Conservation (phyloP, 305 asterid genomes). For the Fraxinus paxiana region DNA sequence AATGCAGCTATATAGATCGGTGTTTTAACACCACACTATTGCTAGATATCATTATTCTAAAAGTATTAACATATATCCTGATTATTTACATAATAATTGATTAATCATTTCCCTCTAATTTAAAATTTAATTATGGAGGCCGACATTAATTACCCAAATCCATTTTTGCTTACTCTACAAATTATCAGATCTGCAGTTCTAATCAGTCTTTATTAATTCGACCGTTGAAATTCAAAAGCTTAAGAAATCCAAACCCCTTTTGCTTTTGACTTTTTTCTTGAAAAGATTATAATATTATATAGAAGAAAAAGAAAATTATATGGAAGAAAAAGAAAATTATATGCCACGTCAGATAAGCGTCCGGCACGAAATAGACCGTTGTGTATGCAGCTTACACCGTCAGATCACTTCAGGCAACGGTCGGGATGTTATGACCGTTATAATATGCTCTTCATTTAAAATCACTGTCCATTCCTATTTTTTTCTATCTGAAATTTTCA, state of each 20-base stretch:
- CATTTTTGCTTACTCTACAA: neutral
- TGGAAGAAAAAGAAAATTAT: neutral
- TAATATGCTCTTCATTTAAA: constrained; percentile 25
- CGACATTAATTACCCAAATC: neutral
- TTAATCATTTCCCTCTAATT: neutral
- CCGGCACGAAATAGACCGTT: constrained; percentile 34
- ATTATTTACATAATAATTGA: neutral
- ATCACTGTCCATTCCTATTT: neutral
- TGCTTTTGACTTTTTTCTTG: constrained; percentile 18
- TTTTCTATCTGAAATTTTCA: constrained; percentile 19
- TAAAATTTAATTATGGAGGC: neutral
- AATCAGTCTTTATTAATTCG: constrained; percentile 36
- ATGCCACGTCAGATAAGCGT: constrained; percentile 29
- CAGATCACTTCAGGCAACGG: constrained; percentile 42
- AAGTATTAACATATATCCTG: neutral
- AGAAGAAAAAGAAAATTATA: neutral
- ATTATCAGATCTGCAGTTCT: constrained; percentile 3
- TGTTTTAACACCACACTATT: too few relatives aligned
- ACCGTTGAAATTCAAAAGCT: constrained; percentile 49
- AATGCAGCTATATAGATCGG: neutral
- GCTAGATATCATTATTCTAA: neutral
- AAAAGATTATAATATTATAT: neutral
- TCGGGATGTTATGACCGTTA: constrained; percentile 57
- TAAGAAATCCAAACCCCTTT: neutral
- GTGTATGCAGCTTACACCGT: constrained; percentile 29